Evolutionary conservation across 106 monocot species (phyloP), one percentile per base, ranked within the genome.

Genomic region (Posidonia australis): DNA sequence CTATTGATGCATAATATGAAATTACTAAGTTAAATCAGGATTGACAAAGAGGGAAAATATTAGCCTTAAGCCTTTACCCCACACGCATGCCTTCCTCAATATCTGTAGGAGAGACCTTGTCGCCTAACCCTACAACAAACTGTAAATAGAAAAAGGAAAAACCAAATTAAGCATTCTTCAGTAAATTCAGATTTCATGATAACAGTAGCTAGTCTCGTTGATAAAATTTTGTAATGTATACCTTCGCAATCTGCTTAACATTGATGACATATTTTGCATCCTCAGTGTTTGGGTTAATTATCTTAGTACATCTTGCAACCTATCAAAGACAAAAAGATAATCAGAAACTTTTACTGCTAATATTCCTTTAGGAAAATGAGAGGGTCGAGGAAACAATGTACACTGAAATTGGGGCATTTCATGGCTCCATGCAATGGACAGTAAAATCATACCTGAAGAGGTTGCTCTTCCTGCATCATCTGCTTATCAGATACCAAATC

Each of bases 381-480:
- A 62, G 18, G 53, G 10, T 24, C 3, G 21, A 22, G 2, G 1
- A 21, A 5, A 54, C 23, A 36, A 7, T 36, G 36, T 7, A 36
- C 7, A 36, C 12, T 22, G 23, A 22, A 51, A 54, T 10, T 22
- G 53, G 24, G 19, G 53, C 10, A 2, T 54, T 5, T 14, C 19
- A 0, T 18, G 49, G 20, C n/a, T 22, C 9, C 19, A 3, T 54
- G 23, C 23, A 24, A 10, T 51, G 18, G 22, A 52, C 10, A 22
- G 23, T 22, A 20, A 11, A 20, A 19, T 44, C 16, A 19, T 79
- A 96, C 96, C 75, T 96, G 87, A 69, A 96, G 84, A 42, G 96
- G 96, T 63, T 96, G 96, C 63, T 96, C 96, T 43, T 96, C 96
- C 72, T 96, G 90, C 96, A 96, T 96, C 96, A 96, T 96, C 73